These are phyloP conservation scores for Diaporthe vaccinii DNA, from an alignment of 2,329 filamentous ascomycete genomes.

Conservation along the genomic window DNA sequence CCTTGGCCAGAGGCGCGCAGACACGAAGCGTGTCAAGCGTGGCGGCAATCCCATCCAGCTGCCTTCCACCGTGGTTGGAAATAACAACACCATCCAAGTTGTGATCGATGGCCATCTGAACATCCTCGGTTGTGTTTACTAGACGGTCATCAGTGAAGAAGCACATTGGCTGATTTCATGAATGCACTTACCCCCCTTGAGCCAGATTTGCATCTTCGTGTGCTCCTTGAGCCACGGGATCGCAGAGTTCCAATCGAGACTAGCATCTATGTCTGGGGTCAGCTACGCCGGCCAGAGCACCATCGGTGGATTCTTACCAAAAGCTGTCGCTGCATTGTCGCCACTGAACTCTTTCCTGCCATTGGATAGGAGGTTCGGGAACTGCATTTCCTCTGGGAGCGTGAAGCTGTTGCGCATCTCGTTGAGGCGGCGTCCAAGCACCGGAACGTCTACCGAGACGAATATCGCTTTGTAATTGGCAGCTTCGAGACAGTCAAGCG, in stretches of 20 bases:
- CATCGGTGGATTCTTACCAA: not conserved
- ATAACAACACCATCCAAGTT: slow-evolving; percentile 62
- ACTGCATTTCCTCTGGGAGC: slow-evolving; percentile 58
- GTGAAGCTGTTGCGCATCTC: slow-evolving; percentile 67
- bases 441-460: slow-evolving; percentile 67
- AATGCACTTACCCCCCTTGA: slow-evolving; percentile 53
- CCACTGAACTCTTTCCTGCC: slow-evolving; percentile 10
- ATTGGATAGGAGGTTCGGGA: slow-evolving; percentile 54
- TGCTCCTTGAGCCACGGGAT: slow-evolving; percentile 62
- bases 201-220: slow-evolving; percentile 63
- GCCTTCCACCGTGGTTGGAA: slow-evolving; percentile 69
- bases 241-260: slow-evolving; percentile 62
- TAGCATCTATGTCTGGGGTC: slow-evolving; percentile 47
- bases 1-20: slow-evolving; percentile 62
- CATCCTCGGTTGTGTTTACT: slow-evolving; percentile 56
- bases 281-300: not conserved
- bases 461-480: slow-evolving; percentile 47
- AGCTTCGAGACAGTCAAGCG: not conserved
- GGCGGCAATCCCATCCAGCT: slow-evolving; percentile 55
- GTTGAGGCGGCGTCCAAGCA: slow-evolving; percentile 65
- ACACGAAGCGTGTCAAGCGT: slow-evolving; percentile 58
- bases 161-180: rapidly evolving
- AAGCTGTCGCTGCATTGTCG: not conserved
- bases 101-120: slow-evolving; percentile 52
- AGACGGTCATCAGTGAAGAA: slow-evolving; percentile 13